phyloP scores from a whole-genome alignment of 2,329 filamentous ascomycete genomes.

The Verticillium albo-atrum region DNA sequence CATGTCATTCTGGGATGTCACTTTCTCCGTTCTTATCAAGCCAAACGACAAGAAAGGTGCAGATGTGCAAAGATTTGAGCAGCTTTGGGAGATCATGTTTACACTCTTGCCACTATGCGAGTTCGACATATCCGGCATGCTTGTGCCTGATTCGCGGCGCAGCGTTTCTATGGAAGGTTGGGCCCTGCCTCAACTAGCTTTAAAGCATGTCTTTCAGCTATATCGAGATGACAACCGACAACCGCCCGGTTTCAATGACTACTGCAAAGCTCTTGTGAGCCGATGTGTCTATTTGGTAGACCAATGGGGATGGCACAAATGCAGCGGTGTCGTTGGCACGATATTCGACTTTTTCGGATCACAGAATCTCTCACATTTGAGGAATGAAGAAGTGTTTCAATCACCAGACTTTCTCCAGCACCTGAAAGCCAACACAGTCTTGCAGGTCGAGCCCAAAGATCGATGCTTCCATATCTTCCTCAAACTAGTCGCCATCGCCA shows the following conservation, averaged over 20 bases:
- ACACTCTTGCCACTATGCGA: slow-evolving; percentile 56
- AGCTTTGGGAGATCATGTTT: slow-evolving; percentile 55
- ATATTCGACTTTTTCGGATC: slow-evolving; percentile 67
- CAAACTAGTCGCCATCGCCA: slow-evolving; percentile 56
- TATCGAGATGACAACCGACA: slow-evolving; percentile 54
- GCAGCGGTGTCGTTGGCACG: slow-evolving; percentile 51
- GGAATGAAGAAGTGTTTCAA: slow-evolving; percentile 58
- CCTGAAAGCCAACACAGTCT: slow-evolving; percentile 38
- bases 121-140: slow-evolving; percentile 50
- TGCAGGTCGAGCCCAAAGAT: slow-evolving; percentile 50
- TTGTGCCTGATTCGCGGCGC: slow-evolving; percentile 34
- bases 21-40: slow-evolving; percentile 37
- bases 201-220: slow-evolving; percentile 53
- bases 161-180: slow-evolving; percentile 50
- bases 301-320: slow-evolving; percentile 62
- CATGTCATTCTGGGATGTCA: slow-evolving; percentile 57
- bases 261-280: slow-evolving; percentile 53
- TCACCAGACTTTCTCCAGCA: slow-evolving; percentile 59
- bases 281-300: slow-evolving; percentile 60
- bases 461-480: slow-evolving; percentile 64
- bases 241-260: slow-evolving; percentile 59
- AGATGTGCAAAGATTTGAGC: slow-evolving; percentile 48
- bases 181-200: slow-evolving; percentile 51
- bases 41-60: slow-evolving; percentile 26
- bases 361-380: slow-evolving; percentile 56